Evolutionary conservation across 2,329 filamentous ascomycete genomes (phyloP), one percentile per base, ranked within the genome.

Genomic region (Colletotrichum paranaense): DNA sequence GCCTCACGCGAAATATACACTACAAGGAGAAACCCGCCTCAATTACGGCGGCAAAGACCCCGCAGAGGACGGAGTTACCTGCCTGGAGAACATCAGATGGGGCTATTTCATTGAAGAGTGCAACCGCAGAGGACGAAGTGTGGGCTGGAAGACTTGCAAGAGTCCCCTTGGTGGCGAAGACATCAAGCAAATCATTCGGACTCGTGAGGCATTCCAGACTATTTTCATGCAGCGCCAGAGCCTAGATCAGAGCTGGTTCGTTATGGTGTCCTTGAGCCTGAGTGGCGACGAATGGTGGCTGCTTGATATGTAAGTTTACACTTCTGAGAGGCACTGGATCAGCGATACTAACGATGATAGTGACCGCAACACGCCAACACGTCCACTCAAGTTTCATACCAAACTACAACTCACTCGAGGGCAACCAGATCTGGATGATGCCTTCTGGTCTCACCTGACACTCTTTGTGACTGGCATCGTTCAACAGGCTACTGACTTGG

Each of bases 201-300:
- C 90, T 14, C 86, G 90, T 52, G 90, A 93, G 65, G 86, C 91
- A 64, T 88, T 91, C 73, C 90, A 92, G 70, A 86, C 89, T 46
- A 85, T 91, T 19, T 93, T 95, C 84, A 92, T 97, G 75, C 90
- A 88, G 77, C 92, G 91, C 77, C 86, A 86, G 71, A 91, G 90
- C n/a, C 97, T 95, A 94, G 87, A 87, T 11, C 80, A 88, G 16
- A 85, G 89, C 65, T 98, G 94, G 94, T 90, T 92, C 75, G 84
- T 97, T 52, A 91, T 92, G 76, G 88, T 93, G 58, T 91, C 91
- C 65, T 88, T 95, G 80, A 92, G 92, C 79, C 86, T 93, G 78
- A 87, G 88, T 78, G 94, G 94, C 66, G 94, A 97, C 79, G 88
- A 88, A 74, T 97, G 94, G 94, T 95, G 92, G 91, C 84, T 95